Evolutionary conservation across 2,329 filamentous ascomycete species (phyloP), one percentile per base, ranked within the genome.

Genomic region (Alternaria solani): DNA sequence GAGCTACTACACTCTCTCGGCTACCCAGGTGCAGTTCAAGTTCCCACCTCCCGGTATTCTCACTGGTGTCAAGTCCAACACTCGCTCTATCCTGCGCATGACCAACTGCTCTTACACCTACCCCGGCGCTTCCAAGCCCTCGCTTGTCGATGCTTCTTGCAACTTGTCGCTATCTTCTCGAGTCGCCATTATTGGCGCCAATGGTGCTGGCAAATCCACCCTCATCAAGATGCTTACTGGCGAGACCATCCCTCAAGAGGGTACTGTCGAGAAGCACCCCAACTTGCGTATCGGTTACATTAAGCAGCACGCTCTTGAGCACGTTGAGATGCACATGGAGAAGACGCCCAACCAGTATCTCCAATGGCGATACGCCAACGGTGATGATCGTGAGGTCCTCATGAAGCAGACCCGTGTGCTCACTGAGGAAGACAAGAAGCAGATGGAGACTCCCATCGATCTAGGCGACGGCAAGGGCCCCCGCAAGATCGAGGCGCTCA

Each of bases 311-410:
- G 95, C 95, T 44, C 86, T 99, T 12, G 95, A 99, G 85, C 95
- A 99, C 87, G 95, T 99, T 11, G 94, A 99, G 82, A 97, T 97
- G 94, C 95, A 99, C 77, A 85, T 98, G 70, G 95, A 99, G 81
- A 99, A 99, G 88, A 99, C 95, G 0, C 95, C 95, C 41, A 98
- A 97, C 79, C 95, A 99, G 81, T 99, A 99, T 77, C 87, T 99
- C 34, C 95, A 98, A 81, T 99, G 95, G 95, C 92, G 95, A 73
- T 99, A 98, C 77, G 92, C 92, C 73, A 93, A 98, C 75, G 95
- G 95, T 75, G 95, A 98, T 71, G 95, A 99, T 73, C 92, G 95
- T 52, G 95, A 99, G 79, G 94, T 98, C 41, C 87, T 96, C 80
- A 89, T 99, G 88, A 99, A 99, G 87, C 94, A 97, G 82, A 98